Evolutionary conservation across 306 rosid species (phyloP), one percentile per base, ranked within the genome.

Genomic region (Cajanus cajan): DNA sequence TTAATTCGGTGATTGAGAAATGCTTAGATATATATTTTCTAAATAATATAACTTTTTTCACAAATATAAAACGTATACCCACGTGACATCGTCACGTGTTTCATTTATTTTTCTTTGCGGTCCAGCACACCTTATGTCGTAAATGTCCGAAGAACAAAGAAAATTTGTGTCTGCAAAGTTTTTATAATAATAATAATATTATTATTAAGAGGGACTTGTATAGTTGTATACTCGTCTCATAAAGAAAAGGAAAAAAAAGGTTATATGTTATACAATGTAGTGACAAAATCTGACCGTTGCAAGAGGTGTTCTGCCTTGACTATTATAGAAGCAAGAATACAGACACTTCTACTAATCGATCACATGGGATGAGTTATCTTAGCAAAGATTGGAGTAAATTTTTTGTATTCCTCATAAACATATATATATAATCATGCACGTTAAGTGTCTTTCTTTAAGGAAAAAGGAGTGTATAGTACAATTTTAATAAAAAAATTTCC

Each of bases 41-140:
- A 33, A 58, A 55, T 34, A 51, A 33, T 45, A 21, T 57, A 0
- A 2, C 2, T 45, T 45, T 28, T 37, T 70, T 48, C 40, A 6
- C 14, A 44, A 59, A 68, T 22, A 7, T 36, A 34, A 64, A 22
- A 54, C 3, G 3, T 25, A 43, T 1, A 34, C 12, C 65, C 73
- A 81, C 86, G 82, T 83, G 87, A 72, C 73, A 36, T 5, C 2
- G 43, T 77, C 90, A 78, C 88, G 86, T 86, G 92, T 43, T 66
- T 52, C 44, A 48, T 61, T 71, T 71, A 41, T 66, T 82, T 70
- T 76, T 59, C 22, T 22, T 43, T 78, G 83, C 34, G 74, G 33
- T 86, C 83, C 88, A 78, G 76, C 86, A 33, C 80, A 67, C 80
- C 40, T 52, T 83, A 78, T 78, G 79, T 70, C 43, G 9, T 37